phyloP scores from a whole-genome alignment of 495 filamentous ascomycete genomes.

The Penicillium pulvis region DNA sequence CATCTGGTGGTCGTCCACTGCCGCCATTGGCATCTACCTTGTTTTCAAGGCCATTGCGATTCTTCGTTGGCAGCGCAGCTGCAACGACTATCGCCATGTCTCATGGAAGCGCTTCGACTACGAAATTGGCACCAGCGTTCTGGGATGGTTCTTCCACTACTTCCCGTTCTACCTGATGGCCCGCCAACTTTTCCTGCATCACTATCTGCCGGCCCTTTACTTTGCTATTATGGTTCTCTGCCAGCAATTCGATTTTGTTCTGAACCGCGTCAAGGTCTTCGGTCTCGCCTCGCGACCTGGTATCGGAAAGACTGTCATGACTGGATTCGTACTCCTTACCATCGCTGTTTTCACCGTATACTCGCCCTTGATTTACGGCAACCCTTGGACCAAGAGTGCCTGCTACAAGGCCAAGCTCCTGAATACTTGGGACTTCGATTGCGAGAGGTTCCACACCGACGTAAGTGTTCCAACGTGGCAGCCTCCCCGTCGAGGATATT shows the following conservation, averaged over 20 bases:
- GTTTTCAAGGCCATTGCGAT: slow-evolving; percentile 85
- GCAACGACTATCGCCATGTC: slow-evolving; percentile 75
- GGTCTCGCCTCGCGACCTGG: slow-evolving; percentile 70
- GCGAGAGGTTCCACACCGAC: slow-evolving; percentile 83
- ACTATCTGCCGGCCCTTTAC: slow-evolving; percentile 95
- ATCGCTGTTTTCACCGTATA: slow-evolving; percentile 81
- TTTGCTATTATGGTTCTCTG: slow-evolving; percentile 88
- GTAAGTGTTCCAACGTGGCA: slow-evolving; percentile 63
- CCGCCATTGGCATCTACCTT: slow-evolving; percentile 75
- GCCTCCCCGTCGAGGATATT: slow-evolving; percentile 36
- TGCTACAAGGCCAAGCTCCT: slow-evolving; percentile 89
- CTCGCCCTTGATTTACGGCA: slow-evolving; percentile 88
- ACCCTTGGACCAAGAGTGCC: slow-evolving; percentile 84
- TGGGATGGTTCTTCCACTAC: slow-evolving; percentile 96
- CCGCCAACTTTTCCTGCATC: slow-evolving; percentile 95
- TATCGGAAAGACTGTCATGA: slow-evolving; percentile 69
- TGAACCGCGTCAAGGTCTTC: slow-evolving; percentile 64
- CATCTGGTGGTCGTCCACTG: slow-evolving; percentile 90
- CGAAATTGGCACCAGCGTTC: slow-evolving; percentile 84
- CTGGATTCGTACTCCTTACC: slow-evolving; percentile 69
- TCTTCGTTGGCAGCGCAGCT: slow-evolving; percentile 92
- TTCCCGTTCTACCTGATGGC: slow-evolving; percentile 98
- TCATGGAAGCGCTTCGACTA: slow-evolving; percentile 97
- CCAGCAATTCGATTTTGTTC: slow-evolving; percentile 84
- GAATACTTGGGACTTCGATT: slow-evolving; percentile 93